Conservation (phyloP, 768 basidiomycete genomes). For the Suillus bovinus region DNA sequence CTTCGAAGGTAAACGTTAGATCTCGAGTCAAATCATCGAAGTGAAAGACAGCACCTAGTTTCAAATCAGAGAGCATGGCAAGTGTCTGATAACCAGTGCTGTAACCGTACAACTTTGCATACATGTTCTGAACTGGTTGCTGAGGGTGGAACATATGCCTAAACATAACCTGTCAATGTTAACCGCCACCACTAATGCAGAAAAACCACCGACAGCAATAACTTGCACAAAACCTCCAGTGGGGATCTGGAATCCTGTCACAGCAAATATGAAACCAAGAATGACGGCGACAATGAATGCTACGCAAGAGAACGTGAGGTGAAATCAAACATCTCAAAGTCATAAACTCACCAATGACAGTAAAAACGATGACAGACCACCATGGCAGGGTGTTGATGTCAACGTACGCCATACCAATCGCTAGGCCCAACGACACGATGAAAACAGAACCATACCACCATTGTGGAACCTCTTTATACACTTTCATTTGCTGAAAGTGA, state of each 20-base stretch:
- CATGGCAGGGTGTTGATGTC: conserved; percentile 47
- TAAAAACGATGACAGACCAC: conserved; percentile 55
- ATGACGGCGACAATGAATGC: conserved; percentile 38
- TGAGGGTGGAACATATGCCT: conserved; percentile 29
- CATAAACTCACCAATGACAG: conserved; percentile 31
- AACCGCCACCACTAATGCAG: neutral
- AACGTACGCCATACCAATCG: conserved; percentile 47
- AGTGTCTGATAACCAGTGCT: conserved; percentile 54
- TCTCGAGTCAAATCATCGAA: conserved; percentile 12
- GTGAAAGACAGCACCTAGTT: neutral
- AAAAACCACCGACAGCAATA: conserved; percentile 15
- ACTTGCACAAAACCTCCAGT: conserved; percentile 18
- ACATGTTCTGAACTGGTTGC: conserved; percentile 39
- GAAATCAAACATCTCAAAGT: conserved; percentile 14
- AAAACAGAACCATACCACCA: conserved; percentile 52
- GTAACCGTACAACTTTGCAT: conserved; percentile 55
- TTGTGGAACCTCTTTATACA: conserved; percentile 54
- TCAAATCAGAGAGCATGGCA: conserved; percentile 48
- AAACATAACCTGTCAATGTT: conserved; percentile 17
- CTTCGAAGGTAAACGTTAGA: conserved; percentile 40
- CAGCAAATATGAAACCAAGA: conserved; percentile 37
- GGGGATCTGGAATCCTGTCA: conserved; percentile 16
- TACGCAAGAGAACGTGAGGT: conserved; percentile 18
- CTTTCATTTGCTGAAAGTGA: conserved; percentile 45
- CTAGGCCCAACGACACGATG: conserved; percentile 45